Evolutionary conservation across 2,329 filamentous ascomycete species (phyloP).

Genomic region (Fusarium piperis): DNA sequence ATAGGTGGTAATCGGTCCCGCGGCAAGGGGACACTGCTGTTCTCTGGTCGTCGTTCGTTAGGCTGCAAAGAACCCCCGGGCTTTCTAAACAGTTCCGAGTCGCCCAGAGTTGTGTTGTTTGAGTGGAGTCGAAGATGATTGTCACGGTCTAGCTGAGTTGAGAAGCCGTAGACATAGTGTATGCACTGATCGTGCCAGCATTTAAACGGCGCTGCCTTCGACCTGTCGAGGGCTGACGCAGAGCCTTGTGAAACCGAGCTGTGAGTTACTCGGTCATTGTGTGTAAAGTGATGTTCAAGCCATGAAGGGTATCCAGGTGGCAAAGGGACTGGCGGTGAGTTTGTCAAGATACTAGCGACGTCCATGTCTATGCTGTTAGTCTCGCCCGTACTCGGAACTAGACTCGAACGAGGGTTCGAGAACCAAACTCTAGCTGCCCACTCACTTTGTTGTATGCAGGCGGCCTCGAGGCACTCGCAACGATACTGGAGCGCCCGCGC

Average conservation of each 20-base stretch:
- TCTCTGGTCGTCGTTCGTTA: slow-evolving; percentile 21
- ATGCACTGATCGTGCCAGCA: slow-evolving; percentile 65
- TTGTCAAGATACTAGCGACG: slow-evolving; percentile 44
- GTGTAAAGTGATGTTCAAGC: slow-evolving; percentile 62
- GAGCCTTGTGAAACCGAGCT: slow-evolving; percentile 41
- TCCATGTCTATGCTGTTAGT: slow-evolving; percentile 46
- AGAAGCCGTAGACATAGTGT: slow-evolving; percentile 68
- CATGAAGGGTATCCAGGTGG: slow-evolving; percentile 61
- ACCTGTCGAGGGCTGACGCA: slow-evolving; percentile 1
- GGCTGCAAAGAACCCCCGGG: slow-evolving; percentile 18
- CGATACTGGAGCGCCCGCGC: slow-evolving; percentile 66
- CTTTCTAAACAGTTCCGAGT: slow-evolving; percentile 55
- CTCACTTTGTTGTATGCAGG: slow-evolving; percentile 54
- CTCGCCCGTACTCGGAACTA: background rate
- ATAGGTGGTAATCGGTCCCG: slow-evolving; percentile 45
- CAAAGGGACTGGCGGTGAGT: slow-evolving; percentile 43
- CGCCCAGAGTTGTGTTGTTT: slow-evolving; percentile 50
- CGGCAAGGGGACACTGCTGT: slow-evolving; percentile 33
- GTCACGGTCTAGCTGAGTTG: slow-evolving; percentile 60
- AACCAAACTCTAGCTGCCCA: background rate
- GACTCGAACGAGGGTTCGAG: background rate
- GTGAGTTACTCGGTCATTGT: slow-evolving; percentile 59
- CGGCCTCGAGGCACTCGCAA: slow-evolving; percentile 66
- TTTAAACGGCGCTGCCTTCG: slow-evolving; percentile 53
- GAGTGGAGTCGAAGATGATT: slow-evolving; percentile 60